Conservation (phyloP, 352 stramenopile genomes). For the Pythium pyrilobum region DNA sequence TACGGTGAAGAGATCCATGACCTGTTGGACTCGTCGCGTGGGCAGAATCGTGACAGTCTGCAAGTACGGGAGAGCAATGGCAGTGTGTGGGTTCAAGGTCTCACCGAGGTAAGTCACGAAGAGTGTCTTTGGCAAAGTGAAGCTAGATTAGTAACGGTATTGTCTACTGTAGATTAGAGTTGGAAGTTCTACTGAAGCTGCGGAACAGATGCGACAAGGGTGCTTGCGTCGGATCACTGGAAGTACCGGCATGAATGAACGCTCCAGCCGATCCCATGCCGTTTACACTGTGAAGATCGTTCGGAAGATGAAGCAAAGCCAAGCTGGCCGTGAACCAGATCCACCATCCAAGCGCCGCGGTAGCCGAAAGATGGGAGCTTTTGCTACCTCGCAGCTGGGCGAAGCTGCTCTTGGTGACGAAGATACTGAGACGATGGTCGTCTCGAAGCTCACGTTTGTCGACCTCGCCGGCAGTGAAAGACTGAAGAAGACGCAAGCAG, state of each 20-base stretch:
- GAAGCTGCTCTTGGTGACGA: constrained; percentile 12
- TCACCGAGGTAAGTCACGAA: constrained; percentile 47
- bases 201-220: constrained; percentile 77
- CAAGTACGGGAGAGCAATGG: constrained; percentile 67
- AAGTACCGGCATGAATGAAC: constrained; percentile 87
- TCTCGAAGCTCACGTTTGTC: constrained; percentile 86
- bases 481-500: constrained; percentile 81
- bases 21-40: constrained; percentile 60
- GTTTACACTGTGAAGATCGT: constrained; percentile 87
- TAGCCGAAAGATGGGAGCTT: constrained; percentile 5
- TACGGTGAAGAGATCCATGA: constrained; percentile 98
- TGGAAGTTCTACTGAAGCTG: constrained; percentile 40
- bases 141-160: neutral
- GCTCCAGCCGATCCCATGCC: constrained; percentile 81
- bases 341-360: constrained; percentile 4
- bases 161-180: constrained; percentile 41
- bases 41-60: constrained; percentile 35
- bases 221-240: constrained; percentile 73
- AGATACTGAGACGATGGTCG: constrained; percentile 33
- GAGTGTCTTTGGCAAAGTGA: neutral
- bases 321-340: too few relatives aligned
- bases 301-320: constrained; percentile 21
- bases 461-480: constrained; percentile 82
- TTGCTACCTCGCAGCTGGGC: neutral
- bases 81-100: constrained; percentile 73